These are phyloP conservation scores for Ophiostoma angusticollis DNA, from an alignment of 2,329 filamentous ascomycete genomes.

Conservation along the genomic window DNA sequence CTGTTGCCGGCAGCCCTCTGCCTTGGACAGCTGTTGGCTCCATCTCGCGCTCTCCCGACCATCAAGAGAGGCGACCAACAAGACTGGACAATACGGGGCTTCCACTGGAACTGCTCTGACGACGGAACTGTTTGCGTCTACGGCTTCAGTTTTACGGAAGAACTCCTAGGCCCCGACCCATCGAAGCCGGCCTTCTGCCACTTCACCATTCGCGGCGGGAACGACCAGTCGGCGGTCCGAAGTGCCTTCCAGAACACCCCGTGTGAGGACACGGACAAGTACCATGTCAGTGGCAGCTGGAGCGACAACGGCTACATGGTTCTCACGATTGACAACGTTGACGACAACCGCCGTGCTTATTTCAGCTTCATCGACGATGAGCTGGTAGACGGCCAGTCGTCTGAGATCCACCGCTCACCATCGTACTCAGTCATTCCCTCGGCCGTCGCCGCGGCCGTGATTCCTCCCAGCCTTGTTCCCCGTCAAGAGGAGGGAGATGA, in stretches of 20 bases:
- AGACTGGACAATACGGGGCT: conserved; percentile 11
- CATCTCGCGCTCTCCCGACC: not conserved
- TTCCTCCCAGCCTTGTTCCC: not conserved
- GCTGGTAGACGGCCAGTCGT: conserved; percentile 4
- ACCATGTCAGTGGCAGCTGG: conserved; percentile 14
- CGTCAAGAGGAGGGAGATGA: not conserved
- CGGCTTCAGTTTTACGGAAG: conserved; percentile 11
- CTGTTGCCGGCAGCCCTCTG: conserved; percentile 1
- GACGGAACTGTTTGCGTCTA: conserved; percentile 13
- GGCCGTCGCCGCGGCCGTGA: not conserved
- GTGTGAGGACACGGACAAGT: conserved; percentile 9
- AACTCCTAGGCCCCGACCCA: not conserved
- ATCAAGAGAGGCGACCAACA: not conserved
- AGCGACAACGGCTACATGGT: conserved; percentile 14
- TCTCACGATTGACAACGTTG: conserved; percentile 14
- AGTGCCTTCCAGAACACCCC: conserved; percentile 9
- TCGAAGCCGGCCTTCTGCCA: conserved; percentile 6
- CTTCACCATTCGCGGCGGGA: conserved; percentile 1
- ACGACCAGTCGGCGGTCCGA: not conserved
- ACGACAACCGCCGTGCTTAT: conserved; percentile 11
- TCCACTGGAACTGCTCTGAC: conserved; percentile 11
- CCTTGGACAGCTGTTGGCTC: conserved; percentile 1
- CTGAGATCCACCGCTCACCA: conserved; percentile 1
- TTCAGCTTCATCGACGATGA: conserved; percentile 15
- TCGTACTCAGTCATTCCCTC: conserved; percentile 5